phyloP scores from a whole-genome alignment of 306 rosid species.

The Clitoria ternatea region DNA sequence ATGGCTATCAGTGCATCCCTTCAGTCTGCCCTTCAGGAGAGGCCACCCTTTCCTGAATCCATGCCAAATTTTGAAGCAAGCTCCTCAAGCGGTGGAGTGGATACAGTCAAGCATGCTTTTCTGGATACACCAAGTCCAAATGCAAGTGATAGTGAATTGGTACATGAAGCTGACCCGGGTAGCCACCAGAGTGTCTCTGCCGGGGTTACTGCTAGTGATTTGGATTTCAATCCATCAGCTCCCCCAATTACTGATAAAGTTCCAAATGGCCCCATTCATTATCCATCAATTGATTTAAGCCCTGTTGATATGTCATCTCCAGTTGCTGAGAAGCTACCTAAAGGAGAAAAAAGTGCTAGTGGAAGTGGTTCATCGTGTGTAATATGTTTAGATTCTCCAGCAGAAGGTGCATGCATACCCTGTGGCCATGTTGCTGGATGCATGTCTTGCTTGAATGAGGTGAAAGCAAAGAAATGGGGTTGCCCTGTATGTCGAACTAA shows the following conservation, averaged over 20 bases:
- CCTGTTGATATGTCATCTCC: conserved; percentile 50
- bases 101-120: conserved; percentile 34
- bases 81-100: conserved; percentile 41
- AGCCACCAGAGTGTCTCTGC: conserved; percentile 23
- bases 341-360: conserved; percentile 30
- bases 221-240: conserved; percentile 54
- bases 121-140: conserved; percentile 35
- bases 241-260: conserved; percentile 46
- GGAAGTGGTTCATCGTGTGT: conserved; percentile 57
- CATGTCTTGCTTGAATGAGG: conserved; percentile 90
- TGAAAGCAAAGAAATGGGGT: conserved; percentile 88
- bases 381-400: conserved; percentile 93
- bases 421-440: conserved; percentile 99
- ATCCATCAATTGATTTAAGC: conserved; percentile 74
- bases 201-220: conserved; percentile 10
- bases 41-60: conserved; percentile 42
- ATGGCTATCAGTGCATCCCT: conserved; percentile 74
- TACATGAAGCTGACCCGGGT: conserved; percentile 34
- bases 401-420: conserved; percentile 98
- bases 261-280: conserved; percentile 54
- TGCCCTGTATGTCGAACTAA: conserved; percentile 96
- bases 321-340: conserved; percentile 28
- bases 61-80: conserved; percentile 50
- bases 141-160: conserved; percentile 19
- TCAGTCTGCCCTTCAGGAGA: conserved; percentile 55